Percentiles rank a stretch among this genome's conserved stretches.
Evolutionary conservation across 148 eudicot species (phyloP).

Genomic region (Rhododendron henanense): DNA sequence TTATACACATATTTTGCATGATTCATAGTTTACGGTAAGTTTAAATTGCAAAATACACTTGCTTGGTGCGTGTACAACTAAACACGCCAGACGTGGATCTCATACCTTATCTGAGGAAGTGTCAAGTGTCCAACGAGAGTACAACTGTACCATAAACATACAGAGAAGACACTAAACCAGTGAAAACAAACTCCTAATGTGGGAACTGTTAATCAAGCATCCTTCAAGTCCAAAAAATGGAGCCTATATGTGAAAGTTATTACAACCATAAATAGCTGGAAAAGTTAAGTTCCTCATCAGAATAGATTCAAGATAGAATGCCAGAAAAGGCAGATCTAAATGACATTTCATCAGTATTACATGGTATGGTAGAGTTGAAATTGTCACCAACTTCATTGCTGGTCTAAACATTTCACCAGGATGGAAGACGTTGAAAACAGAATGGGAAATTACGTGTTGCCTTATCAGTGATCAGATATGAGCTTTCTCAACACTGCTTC

Average conservation of each 20-base stretch:
- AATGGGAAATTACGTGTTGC: neutral
- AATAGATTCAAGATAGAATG: neutral
- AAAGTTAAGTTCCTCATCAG: too few species aligned
- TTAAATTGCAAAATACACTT: neutral
- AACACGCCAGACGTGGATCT: neutral
- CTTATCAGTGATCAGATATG: constrained; percentile 18
- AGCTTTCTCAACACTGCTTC: constrained; percentile 80
- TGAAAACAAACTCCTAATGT: neutral
- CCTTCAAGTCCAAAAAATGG: neutral
- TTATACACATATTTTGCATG: neutral
- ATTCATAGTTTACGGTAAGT: neutral
- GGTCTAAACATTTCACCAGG: neutral
- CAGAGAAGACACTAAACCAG: too few species aligned
- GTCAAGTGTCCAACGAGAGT: neutral
- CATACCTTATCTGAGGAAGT: neutral
- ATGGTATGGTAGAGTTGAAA: neutral
- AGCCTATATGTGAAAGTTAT: neutral
- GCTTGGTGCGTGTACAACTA: neutral
- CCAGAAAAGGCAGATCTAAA: neutral
- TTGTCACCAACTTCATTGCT: neutral
- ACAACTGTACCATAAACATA: neutral
- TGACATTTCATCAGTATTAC: neutral
- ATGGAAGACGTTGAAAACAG: neutral
- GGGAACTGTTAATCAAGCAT: neutral
- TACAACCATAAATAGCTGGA: neutral